phyloP scores from a whole-genome alignment of 345 rosid species.

The Draba incana region DNA sequence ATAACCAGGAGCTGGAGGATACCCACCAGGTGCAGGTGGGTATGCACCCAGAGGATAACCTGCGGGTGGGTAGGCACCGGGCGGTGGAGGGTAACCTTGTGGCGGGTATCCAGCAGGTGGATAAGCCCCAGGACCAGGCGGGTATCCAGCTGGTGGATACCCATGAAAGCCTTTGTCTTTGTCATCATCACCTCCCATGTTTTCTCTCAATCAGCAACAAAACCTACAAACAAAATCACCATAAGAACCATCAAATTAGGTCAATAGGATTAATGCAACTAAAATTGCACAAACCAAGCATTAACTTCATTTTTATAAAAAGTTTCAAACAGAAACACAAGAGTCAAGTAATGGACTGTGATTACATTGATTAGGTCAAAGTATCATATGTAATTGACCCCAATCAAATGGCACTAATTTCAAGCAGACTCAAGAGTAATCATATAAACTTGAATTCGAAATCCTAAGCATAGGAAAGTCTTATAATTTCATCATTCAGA shows the following conservation, averaged over 20 bases:
- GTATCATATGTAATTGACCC: neutral
- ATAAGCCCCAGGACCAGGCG: conserved; percentile 20
- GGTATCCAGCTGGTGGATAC: conserved; percentile 37
- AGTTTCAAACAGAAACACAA: neutral
- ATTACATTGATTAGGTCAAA: conserved; percentile 8
- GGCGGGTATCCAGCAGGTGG: conserved; percentile 39
- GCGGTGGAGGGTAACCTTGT: conserved; percentile 47
- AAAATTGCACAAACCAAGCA: conserved; percentile 8
- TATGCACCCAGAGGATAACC: conserved; percentile 44
- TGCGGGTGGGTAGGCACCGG: conserved; percentile 33
- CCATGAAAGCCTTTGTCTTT: conserved; percentile 44
- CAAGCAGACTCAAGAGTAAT: neutral
- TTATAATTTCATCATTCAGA: neutral
- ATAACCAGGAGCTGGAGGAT: conserved; percentile 46
- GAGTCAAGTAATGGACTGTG: neutral
- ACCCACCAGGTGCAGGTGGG: conserved; percentile 50
- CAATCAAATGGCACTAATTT: conserved; percentile 8
- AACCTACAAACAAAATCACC: neutral
- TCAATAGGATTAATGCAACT: neutral
- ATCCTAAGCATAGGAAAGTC: neutral
- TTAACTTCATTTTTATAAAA: neutral
- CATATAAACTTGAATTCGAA: neutral
- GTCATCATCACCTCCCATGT: conserved; percentile 42
- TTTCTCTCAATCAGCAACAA: conserved; percentile 25
- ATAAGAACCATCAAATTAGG: neutral